Evolutionary conservation across 257 asterid genomes (phyloP).

Genomic region (Asclepias syriaca): DNA sequence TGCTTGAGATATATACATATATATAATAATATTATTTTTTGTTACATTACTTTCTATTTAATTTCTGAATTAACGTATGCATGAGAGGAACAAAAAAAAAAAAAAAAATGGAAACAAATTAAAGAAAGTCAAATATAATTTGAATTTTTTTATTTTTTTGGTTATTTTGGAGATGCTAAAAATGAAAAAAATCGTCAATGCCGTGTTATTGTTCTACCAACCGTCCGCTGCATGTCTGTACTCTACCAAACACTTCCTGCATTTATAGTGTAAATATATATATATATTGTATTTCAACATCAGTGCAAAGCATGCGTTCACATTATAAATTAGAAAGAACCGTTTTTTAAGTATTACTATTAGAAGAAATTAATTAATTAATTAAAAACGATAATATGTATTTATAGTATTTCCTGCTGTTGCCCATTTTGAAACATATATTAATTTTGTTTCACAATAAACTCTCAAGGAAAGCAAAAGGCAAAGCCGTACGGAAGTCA

Average conservation of each 20-base stretch:
- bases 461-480: too few relatives aligned
- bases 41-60: not conserved
- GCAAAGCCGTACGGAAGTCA: too few relatives aligned
- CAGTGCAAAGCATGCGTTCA: not conserved
- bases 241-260: not conserved
- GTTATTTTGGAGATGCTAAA: not conserved
- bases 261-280: not conserved
- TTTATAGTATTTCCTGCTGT: too few relatives aligned
- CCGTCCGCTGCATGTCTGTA: not conserved
- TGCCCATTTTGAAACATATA: too few relatives aligned
- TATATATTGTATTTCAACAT: not conserved
- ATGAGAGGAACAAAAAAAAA: not conserved
- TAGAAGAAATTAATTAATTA: too few relatives aligned
- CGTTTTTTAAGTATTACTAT: not conserved
- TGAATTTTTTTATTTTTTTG: too few relatives aligned
- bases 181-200: not conserved
- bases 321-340: not conserved
- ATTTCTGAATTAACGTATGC: not conserved
- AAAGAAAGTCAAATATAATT: too few relatives aligned
- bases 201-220: constrained; percentile 7
- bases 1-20: not conserved
- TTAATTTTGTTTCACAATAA: too few relatives aligned
- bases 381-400: too few relatives aligned
- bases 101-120: too few relatives aligned
- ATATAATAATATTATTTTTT: too few relatives aligned